Base-by-base conservation (phyloP, 2,329 filamentous ascomycete species). In the Stagonosporopsis tanaceti region DNA sequence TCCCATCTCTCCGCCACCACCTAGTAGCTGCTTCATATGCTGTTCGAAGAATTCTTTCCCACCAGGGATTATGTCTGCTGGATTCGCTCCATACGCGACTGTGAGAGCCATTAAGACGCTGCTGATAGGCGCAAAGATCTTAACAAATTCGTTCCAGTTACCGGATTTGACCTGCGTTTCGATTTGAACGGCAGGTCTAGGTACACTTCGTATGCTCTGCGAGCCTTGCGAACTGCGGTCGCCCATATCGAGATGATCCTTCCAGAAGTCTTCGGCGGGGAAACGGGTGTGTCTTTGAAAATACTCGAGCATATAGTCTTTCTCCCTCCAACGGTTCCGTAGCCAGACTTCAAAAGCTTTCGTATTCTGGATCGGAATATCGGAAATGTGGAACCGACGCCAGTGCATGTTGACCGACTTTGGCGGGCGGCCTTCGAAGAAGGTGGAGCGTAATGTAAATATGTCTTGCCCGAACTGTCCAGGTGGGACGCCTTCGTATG, bases 341-440 rank as follows among this genome's bases (percentile, higher is more conserved):
- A 98, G 82, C 95, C 95, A 99, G 3, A 82, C 69, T 55, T 96
- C 92, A 69, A 99, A 99, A 6, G 85, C 81, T 38, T 89, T 84
- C 15, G 85, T 83, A 65, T 89, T 86, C 30, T 92, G 84, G 9
- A 96, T 84, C 0, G 94, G 94, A 40, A 99, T 96, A 20, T 92
- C 87, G 22, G 85, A 84, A 14, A 97, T 74, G 32, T 86, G 85
- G 77, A 96, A 97, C 9, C 93, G 88, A 50, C 95, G 87, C 92
- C 94, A 99, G 78, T 96, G 90, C 81, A 98, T 93, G 77, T 97
- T 98, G 69, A 98, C 93, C 1, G 93, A 97, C 74, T 93, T 97
- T 1, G 94, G 95, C 0, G 93, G 89, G 1, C 91, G 87, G 12
- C 95, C 93, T 75, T 95, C 87, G 61, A 97, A 89, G 73, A 95